Conservation (phyloP, 805 yeast genomes). For the Ogataea saltuana region DNA sequence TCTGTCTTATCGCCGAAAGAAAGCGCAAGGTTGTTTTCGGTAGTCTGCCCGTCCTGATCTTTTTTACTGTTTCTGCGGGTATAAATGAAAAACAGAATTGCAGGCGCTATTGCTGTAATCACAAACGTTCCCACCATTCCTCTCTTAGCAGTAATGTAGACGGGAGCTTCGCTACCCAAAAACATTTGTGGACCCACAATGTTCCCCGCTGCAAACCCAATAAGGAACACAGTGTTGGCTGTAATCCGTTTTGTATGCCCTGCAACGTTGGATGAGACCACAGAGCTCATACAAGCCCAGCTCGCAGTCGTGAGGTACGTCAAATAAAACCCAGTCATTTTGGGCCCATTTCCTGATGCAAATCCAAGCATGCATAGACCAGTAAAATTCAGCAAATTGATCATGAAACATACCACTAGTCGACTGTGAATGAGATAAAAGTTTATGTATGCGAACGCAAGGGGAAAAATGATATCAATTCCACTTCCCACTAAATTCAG, state of each 20-base stretch:
- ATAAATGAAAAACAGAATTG: conserved; percentile 31
- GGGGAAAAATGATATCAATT: conserved; percentile 33
- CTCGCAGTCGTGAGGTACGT: conserved; percentile 27
- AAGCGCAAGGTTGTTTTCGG: conserved; percentile 26
- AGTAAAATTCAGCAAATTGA: conserved; percentile 25
- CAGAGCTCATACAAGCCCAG: conserved; percentile 32
- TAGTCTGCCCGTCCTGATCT: conserved; percentile 30
- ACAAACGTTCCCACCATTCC: conserved; percentile 34
- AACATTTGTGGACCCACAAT: conserved; percentile 57
- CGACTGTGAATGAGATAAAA: conserved; percentile 27
- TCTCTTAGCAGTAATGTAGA: conserved; percentile 41
- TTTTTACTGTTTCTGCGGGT: conserved; percentile 40
- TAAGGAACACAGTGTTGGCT: conserved; percentile 44
- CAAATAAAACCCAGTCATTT: conserved; percentile 27
- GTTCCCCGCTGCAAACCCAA: conserved; percentile 57
- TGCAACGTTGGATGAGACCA: conserved; percentile 49
- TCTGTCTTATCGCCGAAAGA: conserved; percentile 55
- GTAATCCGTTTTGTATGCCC: conserved; percentile 59
- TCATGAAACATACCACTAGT: conserved; percentile 25
- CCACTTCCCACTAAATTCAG: conserved; percentile 40
- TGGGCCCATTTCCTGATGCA: conserved; percentile 27
- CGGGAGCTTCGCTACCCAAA: conserved; percentile 44
- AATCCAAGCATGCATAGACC: conserved; percentile 38
- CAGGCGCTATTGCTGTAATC: conserved; percentile 14
- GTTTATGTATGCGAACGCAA: conserved; percentile 34